A percentile compares a stretch with the other conserved stretches of the same genome.
phyloP scores from a whole-genome alignment of 2,329 filamentous ascomycete genomes.

The Arthrobotrys sphaeroides region DNA sequence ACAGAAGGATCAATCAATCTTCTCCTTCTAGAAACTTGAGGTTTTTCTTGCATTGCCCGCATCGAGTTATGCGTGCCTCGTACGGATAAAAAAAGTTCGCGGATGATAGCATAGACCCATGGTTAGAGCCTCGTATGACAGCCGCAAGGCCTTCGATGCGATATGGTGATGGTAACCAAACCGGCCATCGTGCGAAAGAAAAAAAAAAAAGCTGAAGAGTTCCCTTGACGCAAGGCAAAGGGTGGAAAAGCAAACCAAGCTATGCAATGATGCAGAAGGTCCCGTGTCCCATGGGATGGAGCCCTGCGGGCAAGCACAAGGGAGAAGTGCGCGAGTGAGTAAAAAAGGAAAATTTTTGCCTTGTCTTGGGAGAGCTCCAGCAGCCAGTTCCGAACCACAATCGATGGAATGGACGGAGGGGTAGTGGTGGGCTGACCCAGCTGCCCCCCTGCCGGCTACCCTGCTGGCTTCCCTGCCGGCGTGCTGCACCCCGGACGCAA shows the following conservation, averaged over 20 bases:
- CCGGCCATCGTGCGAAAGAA: constrained; percentile 30
- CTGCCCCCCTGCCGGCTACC: constrained; percentile 3
- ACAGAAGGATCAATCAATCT: background rate
- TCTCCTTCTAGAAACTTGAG: constrained; percentile 5
- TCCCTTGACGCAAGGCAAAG: background rate
- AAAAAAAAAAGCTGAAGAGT: background rate
- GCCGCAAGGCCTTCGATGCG: constrained; percentile 12
- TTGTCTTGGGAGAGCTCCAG: constrained; percentile 47
- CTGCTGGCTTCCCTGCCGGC: constrained; percentile 5
- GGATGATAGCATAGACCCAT: background rate
- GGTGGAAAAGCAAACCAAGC: background rate
- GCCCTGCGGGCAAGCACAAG: constrained; percentile 15
- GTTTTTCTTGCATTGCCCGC: constrained; percentile 13
- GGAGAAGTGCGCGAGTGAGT: constrained; percentile 11
- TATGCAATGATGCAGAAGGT: constrained; percentile 42
- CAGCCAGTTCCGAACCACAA: constrained; percentile 43
- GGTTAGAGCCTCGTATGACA: constrained; percentile 14
- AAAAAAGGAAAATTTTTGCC: constrained; percentile 40
- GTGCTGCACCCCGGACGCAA: constrained; percentile 38
- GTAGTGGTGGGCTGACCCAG: constrained; percentile 46
- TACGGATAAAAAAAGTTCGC: constrained; percentile 38
- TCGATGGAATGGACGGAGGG: constrained; percentile 2
- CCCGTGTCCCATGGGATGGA: constrained; percentile 35
- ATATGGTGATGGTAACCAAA: background rate
- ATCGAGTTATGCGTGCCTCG: constrained; percentile 36